Evolutionary conservation across 2,329 filamentous ascomycete species (phyloP).

Genomic region (Alternaria ethzedia): DNA sequence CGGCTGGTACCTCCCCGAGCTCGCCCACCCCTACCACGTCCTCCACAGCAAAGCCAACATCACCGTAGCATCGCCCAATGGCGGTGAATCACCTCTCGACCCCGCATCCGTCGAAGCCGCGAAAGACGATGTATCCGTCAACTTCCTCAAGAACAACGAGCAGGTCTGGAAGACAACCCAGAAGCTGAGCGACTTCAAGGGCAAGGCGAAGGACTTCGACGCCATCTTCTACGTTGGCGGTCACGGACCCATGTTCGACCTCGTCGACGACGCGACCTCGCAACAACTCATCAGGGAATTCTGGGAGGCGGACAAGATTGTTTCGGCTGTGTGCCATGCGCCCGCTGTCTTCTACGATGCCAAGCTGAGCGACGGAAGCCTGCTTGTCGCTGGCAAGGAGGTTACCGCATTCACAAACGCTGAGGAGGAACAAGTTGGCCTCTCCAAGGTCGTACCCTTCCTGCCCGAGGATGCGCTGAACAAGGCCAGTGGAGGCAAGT

Average conservation of each 20-base stretch:
- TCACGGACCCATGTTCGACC: slow-evolving; percentile 71
- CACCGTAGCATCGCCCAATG: slow-evolving; percentile 49
- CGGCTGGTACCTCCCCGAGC: slow-evolving; percentile 69
- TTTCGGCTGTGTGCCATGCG: slow-evolving; percentile 73
- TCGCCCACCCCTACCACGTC: slow-evolving; percentile 49
- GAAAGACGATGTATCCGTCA: slow-evolving; percentile 54
- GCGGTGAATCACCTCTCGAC: slow-evolving; percentile 48
- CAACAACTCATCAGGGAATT: slow-evolving; percentile 69
- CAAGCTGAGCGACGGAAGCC: slow-evolving; percentile 57
- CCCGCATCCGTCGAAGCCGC: slow-evolving; percentile 48
- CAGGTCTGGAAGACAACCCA: slow-evolving; percentile 68
- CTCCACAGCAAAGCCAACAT: slow-evolving; percentile 47
- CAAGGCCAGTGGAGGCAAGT: slow-evolving; percentile 60
- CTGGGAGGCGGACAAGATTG: slow-evolving; percentile 64
- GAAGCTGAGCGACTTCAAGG: slow-evolving; percentile 63
- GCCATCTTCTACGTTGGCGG: slow-evolving; percentile 68
- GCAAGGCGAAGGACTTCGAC: slow-evolving; percentile 65
- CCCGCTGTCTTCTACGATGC: slow-evolving; percentile 68
- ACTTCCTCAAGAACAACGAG: slow-evolving; percentile 59
- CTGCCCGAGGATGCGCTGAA: slow-evolving; percentile 64
- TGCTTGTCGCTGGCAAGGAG: slow-evolving; percentile 62
- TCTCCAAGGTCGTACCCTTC: slow-evolving; percentile 62
- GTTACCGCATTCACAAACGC: slow-evolving; percentile 67
- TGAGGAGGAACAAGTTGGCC: slow-evolving; percentile 59
- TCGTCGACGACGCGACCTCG: slow-evolving; percentile 63